Percentiles rank a stretch among this genome's conserved stretches.
phyloP scores from a whole-genome alignment of 2,329 filamentous ascomycete genomes.

The Ustilaginoidea virens region DNA sequence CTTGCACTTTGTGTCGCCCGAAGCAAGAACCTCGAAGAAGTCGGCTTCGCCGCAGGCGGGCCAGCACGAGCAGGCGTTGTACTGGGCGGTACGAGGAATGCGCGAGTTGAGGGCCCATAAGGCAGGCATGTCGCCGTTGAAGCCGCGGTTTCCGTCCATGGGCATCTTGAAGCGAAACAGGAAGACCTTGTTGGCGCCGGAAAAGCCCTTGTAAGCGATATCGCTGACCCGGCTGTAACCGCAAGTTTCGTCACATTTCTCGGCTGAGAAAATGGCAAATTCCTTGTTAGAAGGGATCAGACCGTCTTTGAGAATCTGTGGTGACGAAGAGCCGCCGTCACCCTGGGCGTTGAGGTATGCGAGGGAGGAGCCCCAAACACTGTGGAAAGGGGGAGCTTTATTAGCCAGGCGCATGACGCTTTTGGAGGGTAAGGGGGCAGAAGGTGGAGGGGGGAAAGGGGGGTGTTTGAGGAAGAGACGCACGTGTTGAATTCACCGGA shows the following conservation, averaged over 20 bases:
- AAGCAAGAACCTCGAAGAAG: conserved; percentile 53
- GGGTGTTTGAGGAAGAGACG: conserved; percentile 10
- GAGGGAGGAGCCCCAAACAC: conserved; percentile 28
- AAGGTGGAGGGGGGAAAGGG: not conserved
- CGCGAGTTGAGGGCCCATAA: conserved; percentile 63
- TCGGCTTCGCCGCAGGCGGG: conserved; percentile 60
- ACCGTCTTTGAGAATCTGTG: conserved; percentile 23
- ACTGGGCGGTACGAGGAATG: conserved; percentile 56
- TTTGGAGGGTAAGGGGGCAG: not conserved
- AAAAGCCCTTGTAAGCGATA: conserved; percentile 48
- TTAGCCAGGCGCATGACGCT: not conserved
- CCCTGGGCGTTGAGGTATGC: conserved; percentile 29
- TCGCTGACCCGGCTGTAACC: conserved; percentile 27
- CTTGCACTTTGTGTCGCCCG: conserved; percentile 51
- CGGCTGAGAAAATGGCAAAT: conserved; percentile 28
- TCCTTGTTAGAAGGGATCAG: conserved; percentile 27
- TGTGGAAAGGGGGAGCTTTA: conserved; percentile 8
- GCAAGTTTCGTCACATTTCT: conserved; percentile 26
- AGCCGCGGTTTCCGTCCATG: conserved; percentile 31
- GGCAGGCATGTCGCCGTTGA: conserved; percentile 53
- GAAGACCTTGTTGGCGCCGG: conserved; percentile 55
- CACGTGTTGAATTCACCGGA: conserved; percentile 28
- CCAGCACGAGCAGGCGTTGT: conserved; percentile 62
- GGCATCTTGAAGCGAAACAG: conserved; percentile 64
- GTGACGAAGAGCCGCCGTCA: conserved; percentile 19